These are phyloP conservation scores for Cicer bijugum DNA, from an alignment of 306 rosid species.

Conservation along the genomic window DNA sequence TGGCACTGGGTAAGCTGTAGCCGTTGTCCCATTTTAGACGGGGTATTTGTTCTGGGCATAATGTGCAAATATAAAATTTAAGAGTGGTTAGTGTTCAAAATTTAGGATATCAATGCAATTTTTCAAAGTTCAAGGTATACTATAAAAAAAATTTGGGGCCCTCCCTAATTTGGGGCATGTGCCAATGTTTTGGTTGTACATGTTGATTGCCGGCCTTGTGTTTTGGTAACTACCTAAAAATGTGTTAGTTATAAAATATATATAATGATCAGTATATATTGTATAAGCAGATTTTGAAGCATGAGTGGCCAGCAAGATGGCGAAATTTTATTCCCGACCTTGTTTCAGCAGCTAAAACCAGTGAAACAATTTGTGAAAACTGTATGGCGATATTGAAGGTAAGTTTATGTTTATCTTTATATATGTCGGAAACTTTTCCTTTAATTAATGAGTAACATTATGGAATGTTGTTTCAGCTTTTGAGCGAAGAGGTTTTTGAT, in stretches of 20 bases:
- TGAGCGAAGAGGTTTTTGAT: constrained; percentile 66
- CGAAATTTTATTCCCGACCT: constrained; percentile 91
- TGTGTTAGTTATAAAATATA: neutral
- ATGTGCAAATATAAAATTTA: too few species aligned
- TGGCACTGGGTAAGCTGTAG: too few species aligned
- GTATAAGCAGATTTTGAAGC: constrained; percentile 83
- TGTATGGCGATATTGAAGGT: constrained; percentile 95
- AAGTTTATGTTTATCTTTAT: constrained; percentile 30
- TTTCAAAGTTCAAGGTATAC: too few species aligned
- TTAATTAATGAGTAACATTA: constrained; percentile 20
- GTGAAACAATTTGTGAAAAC: constrained; percentile 95
- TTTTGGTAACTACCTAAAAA: constrained; percentile 9
- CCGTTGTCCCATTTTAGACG: too few species aligned
- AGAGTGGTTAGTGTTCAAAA: too few species aligned
- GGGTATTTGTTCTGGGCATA: too few species aligned
- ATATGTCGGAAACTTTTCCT: constrained; percentile 20
- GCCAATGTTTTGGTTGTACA: too few species aligned
- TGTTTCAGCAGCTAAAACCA: constrained; percentile 87
- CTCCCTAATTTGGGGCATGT: too few species aligned
- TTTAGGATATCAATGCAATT: too few species aligned
- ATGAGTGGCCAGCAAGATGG: constrained; percentile 98
- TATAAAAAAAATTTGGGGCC: too few species aligned
- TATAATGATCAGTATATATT: constrained; percentile 1
- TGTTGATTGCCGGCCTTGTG: too few species aligned
- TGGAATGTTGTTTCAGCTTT: constrained; percentile 47